phyloP scores from a whole-genome alignment of 768 basidiomycete genomes.

The Leccinum truebloodii region DNA sequence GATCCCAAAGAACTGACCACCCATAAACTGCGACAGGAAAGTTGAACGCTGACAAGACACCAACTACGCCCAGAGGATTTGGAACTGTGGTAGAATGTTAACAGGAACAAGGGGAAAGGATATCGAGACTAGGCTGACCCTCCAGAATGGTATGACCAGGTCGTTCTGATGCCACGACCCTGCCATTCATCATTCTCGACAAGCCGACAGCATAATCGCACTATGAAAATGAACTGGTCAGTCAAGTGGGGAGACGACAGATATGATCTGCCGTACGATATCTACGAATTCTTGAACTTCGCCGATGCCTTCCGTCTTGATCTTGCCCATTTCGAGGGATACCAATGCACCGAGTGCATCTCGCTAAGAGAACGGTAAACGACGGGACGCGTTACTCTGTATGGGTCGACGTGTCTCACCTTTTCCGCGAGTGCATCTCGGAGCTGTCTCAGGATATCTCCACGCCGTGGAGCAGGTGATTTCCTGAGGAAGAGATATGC shows the following conservation, averaged over 20 bases:
- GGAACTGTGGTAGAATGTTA: conserved; percentile 57
- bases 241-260: not conserved
- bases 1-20: conserved; percentile 52
- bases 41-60: conserved; percentile 90
- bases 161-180: conserved; percentile 84
- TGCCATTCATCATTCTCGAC: conserved; percentile 93
- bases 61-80: conserved; percentile 80
- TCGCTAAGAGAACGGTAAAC: conserved; percentile 45
- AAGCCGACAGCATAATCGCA: conserved; percentile 94
- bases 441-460: conserved; percentile 87
- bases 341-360: conserved; percentile 80
- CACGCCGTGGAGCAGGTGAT: conserved; percentile 84
- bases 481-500: conserved; percentile 72
- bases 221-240: conserved; percentile 40
- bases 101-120: conserved; percentile 1
- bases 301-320: conserved; percentile 85
- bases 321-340: conserved; percentile 90
- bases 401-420: conserved; percentile 39
- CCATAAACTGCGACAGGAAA: conserved; percentile 95
- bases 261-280: conserved; percentile 59
- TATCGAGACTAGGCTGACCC: conserved; percentile 43
- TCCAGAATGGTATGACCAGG: conserved; percentile 91
- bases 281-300: conserved; percentile 97
- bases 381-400: not conserved
- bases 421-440: conserved; percentile 78